These are phyloP conservation scores for Recurvomyces mirabilis DNA, from an alignment of 495 filamentous ascomycete genomes.

Conservation along the genomic window DNA sequence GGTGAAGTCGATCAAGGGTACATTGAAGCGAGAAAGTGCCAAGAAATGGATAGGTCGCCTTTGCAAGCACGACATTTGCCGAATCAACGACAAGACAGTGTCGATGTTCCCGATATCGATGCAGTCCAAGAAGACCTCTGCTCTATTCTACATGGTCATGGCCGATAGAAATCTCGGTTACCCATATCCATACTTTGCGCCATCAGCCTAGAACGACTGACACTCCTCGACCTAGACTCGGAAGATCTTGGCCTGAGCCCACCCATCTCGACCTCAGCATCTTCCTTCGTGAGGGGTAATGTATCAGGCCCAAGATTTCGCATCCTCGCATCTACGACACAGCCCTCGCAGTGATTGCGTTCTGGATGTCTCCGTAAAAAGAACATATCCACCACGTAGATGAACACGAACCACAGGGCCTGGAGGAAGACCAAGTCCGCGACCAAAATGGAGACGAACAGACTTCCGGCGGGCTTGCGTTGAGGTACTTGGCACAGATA, in stretches of 20 bases:
- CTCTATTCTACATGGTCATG: neutral
- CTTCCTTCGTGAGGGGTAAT: too few relatives aligned
- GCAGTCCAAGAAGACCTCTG: too few relatives aligned
- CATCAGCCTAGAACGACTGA: conserved; percentile 6
- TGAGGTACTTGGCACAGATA: conserved; percentile 30
- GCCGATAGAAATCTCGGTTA: neutral
- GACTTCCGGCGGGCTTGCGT: conserved; percentile 21
- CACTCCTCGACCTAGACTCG: neutral
- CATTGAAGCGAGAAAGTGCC: too few relatives aligned
- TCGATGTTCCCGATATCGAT: too few relatives aligned
- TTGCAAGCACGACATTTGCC: neutral
- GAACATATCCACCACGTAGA: neutral
- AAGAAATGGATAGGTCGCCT: too few relatives aligned
- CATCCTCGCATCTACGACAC: too few relatives aligned
- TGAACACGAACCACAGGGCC: conserved; percentile 8
- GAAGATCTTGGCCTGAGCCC: neutral
- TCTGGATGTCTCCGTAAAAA: conserved; percentile 2
- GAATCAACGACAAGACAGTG: too few relatives aligned
- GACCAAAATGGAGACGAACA: conserved; percentile 25
- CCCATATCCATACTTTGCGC: conserved; percentile 5
- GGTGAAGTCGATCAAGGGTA: too few relatives aligned
- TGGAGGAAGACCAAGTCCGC: conserved; percentile 31
- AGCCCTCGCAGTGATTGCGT: conserved; percentile 5
- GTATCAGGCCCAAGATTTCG: too few relatives aligned
- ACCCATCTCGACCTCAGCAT: conserved; percentile 4